Base-by-base conservation (phyloP, 768 basidiomycete species). In the Phlegmacium glaucopus region DNA sequence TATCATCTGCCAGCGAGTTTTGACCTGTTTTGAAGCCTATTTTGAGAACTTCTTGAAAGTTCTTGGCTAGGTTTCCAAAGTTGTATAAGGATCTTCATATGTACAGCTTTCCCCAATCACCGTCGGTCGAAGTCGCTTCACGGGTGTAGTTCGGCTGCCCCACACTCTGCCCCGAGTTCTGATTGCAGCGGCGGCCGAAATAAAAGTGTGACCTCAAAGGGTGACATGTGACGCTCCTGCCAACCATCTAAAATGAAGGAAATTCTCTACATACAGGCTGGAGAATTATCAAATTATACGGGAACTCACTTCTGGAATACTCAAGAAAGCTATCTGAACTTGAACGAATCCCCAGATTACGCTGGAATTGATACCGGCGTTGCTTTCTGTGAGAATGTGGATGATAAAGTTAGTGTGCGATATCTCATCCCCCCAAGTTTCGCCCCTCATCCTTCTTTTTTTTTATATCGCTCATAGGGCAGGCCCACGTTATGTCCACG, bases 231-330 rank as follows among this genome's bases (percentile, higher is more conserved):
- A 22, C 22, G 22, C 22, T 22, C 22, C 22, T 22, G 22, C 22
- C n/a, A 22, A 22, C 35, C 35, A 37, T 8, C 43, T 32, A 41
- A 11, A 47, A 90, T 90, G 87, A 81, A 76, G 58, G 88, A 91
- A 60, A 87, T 90, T 51, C 64, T 91, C 48, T 83, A 91, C 61
- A 70, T 91, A 42, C 88, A 90, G 63, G 85, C 85, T 0, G 87
- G 87, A 46, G 61, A 71, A 28, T 57, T 78, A 37, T 74, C 87
- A 15, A 90, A 90, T 58, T 81, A 82, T 58, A 64, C 76, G 15
- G 87, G 86, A 39, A 79, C 86, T 0, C 88, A 90, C 57, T 90
- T 87, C 55, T 91, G 87, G 87, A 90, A 90, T 57, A 77, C 85
- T 1, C 87, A 90, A 62, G 83, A 88, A 61, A 74, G 65, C 52